phyloP scores from a whole-genome alignment of 768 basidiomycete species.

The Auriscalpium orientale region DNA sequence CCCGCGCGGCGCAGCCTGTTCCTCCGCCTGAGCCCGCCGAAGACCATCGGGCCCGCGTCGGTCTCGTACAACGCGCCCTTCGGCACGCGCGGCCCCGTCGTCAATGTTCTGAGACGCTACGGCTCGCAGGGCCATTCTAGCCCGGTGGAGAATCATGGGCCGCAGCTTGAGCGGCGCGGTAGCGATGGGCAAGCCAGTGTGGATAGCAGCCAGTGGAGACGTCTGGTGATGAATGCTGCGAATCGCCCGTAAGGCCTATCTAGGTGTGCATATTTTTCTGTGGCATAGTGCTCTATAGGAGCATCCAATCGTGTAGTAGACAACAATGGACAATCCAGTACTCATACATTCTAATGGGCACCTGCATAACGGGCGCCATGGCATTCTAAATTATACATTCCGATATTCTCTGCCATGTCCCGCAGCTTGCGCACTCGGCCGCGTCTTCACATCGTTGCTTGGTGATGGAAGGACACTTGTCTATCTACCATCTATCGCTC shows the following conservation, averaged over 20 bases:
- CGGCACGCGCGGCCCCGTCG: background rate
- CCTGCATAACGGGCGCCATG: too few relatives aligned
- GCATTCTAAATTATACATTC: too few relatives aligned
- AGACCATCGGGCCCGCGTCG: background rate
- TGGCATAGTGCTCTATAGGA: too few relatives aligned
- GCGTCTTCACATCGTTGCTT: too few relatives aligned
- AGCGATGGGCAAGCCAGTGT: background rate
- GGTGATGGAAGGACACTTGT: too few relatives aligned
- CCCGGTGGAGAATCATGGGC: background rate
- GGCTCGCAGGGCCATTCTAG: background rate
- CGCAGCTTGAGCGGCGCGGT: background rate
- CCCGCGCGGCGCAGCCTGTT: background rate
- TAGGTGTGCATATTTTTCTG: too few relatives aligned
- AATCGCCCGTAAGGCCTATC: background rate
- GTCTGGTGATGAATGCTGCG: background rate
- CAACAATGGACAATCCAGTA: too few relatives aligned
- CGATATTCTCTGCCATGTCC: too few relatives aligned
- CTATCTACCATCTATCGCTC: too few relatives aligned
- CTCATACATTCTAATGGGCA: too few relatives aligned
- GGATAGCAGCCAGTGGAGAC: slow-evolving; percentile 5
- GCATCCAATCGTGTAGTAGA: too few relatives aligned
- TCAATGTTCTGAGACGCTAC: background rate
- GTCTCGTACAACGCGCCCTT: background rate
- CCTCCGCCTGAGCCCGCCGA: background rate
- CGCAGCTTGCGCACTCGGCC: too few relatives aligned